Evolutionary conservation across 768 basidiomycete genomes (phyloP).

Genomic region (Trametes meyenii): DNA sequence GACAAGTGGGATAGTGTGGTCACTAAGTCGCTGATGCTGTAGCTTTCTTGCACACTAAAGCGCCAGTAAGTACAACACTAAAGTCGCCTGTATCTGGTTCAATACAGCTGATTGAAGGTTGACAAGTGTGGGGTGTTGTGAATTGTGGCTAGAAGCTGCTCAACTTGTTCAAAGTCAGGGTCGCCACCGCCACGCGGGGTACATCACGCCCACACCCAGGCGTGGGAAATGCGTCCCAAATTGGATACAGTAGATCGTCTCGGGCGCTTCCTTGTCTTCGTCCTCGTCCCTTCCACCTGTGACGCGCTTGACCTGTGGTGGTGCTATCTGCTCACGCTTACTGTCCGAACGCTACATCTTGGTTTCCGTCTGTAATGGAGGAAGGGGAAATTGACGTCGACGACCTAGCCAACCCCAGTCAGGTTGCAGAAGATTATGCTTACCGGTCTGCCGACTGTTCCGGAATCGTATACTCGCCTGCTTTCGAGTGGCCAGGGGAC

Average conservation of each 20-base stretch:
- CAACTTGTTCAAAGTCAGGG: neutral
- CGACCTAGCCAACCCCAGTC: neutral
- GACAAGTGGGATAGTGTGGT: neutral
- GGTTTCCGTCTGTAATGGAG: slow-evolving; percentile 5
- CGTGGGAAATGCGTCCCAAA: slow-evolving; percentile 12
- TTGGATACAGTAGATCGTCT: slow-evolving; percentile 15
- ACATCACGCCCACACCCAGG: slow-evolving; percentile 14
- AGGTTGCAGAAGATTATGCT: neutral
- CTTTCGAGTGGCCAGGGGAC: slow-evolving; percentile 64
- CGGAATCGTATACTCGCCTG: slow-evolving; percentile 46
- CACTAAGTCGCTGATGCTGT: neutral
- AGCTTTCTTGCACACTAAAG: neutral
- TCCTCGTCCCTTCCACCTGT: neutral
- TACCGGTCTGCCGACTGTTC: neutral
- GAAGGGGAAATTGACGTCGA: slow-evolving; percentile 10
- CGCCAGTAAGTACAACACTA: neutral
- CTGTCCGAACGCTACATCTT: neutral
- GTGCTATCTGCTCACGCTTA: neutral
- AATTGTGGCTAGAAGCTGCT: neutral
- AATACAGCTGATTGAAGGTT: neutral
- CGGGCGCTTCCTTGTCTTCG: slow-evolving; percentile 4
- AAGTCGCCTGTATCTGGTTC: too few species aligned
- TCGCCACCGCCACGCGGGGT: slow-evolving; percentile 21
- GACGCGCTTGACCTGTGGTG: neutral
- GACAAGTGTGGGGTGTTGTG: neutral